Evolutionary conservation across 768 basidiomycete species (phyloP).

Genomic region (Pisolithus albus): DNA sequence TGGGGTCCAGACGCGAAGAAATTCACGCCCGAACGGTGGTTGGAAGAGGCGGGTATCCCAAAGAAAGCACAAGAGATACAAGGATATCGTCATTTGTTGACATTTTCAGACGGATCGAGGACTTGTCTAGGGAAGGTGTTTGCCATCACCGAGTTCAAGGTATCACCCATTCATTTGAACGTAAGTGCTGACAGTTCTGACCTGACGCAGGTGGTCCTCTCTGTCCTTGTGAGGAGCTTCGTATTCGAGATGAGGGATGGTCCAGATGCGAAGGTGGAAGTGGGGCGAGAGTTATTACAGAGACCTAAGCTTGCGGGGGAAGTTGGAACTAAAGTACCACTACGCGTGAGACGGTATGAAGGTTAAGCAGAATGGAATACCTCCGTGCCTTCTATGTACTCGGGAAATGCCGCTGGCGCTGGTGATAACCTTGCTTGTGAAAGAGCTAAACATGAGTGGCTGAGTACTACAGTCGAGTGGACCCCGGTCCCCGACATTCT

Average conservation of each 20-base stretch:
- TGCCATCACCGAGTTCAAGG: constrained; percentile 35
- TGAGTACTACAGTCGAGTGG: too few relatives aligned
- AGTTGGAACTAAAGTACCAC: constrained; percentile 18
- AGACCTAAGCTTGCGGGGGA: constrained; percentile 12
- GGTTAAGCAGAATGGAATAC: not conserved
- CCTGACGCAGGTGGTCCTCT: constrained; percentile 33
- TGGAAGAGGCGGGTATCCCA: constrained; percentile 28
- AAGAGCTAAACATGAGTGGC: too few relatives aligned
- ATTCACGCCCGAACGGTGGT: constrained; percentile 63
- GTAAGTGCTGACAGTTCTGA: not conserved
- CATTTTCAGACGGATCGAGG: constrained; percentile 47
- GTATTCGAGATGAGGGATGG: constrained; percentile 32
- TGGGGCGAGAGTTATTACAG: constrained; percentile 2
- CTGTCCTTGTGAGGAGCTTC: constrained; percentile 37
- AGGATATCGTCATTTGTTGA: constrained; percentile 44
- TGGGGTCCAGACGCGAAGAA: constrained; percentile 58
- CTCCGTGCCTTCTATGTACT: too few relatives aligned
- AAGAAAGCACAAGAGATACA: constrained; percentile 34
- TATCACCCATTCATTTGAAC: not conserved
- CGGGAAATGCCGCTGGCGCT: too few relatives aligned
- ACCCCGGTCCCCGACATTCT: too few relatives aligned
- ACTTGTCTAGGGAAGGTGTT: constrained; percentile 45
- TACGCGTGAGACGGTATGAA: constrained; percentile 13
- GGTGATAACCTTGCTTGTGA: too few relatives aligned
- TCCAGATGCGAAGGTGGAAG: constrained; percentile 11